Evolutionary conservation across 305 asterid genomes (phyloP).

Genomic region (Fraxinus dipetala): DNA sequence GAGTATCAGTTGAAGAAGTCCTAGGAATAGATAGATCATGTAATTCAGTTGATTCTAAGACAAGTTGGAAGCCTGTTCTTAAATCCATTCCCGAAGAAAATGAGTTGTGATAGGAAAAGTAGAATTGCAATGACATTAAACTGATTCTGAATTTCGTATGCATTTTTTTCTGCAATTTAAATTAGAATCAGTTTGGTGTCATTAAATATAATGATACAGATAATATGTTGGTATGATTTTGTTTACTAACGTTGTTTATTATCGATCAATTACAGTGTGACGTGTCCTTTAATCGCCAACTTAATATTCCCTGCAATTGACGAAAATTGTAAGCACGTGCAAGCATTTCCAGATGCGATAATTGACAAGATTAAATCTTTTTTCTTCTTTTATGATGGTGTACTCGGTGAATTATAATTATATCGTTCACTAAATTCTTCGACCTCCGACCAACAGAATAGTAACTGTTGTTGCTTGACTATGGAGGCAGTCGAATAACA

Average conservation of each 20-base stretch:
- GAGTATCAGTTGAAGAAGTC: slow-evolving; percentile 27
- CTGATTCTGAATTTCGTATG: slow-evolving; percentile 7
- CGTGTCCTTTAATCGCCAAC: neutral
- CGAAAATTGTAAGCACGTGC: no score
- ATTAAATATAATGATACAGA: neutral
- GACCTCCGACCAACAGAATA: no score
- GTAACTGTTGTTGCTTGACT: no score
- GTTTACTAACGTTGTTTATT: neutral
- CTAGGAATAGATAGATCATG: slow-evolving; percentile 20
- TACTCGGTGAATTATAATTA: no score
- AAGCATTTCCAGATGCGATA: no score
- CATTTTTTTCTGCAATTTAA: neutral
- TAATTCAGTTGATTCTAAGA: slow-evolving; percentile 1
- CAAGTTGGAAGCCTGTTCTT: slow-evolving; percentile 40
- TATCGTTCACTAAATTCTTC: no score
- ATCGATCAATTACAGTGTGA: neutral
- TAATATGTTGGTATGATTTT: neutral
- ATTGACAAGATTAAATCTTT: neutral
- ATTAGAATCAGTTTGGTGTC: slow-evolving; percentile 18
- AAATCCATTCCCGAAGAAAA: slow-evolving; percentile 40
- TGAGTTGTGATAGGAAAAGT: neutral
- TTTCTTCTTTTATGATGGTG: no score
- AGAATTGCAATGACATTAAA: neutral
- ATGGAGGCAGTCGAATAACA: no score
- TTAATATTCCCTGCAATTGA: neutral